A percentile compares a stretch with the other conserved stretches of the same genome.
These are phyloP conservation scores for Epichloe hybrida DNA, from an alignment of 2,329 filamentous ascomycete species.

Conservation along the genomic window DNA sequence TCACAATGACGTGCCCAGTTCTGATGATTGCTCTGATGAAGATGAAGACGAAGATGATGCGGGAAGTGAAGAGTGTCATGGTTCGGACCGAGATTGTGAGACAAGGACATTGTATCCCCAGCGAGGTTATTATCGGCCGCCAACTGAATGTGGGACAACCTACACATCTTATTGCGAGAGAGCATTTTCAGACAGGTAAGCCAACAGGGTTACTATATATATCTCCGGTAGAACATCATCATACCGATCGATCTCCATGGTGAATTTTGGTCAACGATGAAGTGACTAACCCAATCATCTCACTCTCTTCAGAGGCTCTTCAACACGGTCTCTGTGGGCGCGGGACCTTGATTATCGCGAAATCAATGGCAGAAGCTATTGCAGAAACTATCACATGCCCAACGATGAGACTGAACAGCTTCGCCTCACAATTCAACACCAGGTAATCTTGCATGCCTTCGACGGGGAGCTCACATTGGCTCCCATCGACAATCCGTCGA, in stretches of 20 bases:
- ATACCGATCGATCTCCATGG: too few species aligned
- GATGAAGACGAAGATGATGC: too few species aligned
- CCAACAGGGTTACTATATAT: background rate
- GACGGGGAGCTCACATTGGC: slow-evolving; percentile 31
- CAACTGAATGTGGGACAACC: slow-evolving; percentile 22
- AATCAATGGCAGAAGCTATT: slow-evolving; percentile 50
- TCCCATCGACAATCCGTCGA: slow-evolving; percentile 23
- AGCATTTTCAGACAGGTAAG: slow-evolving; percentile 26
- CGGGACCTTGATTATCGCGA: slow-evolving; percentile 41
- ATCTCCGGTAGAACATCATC: too few species aligned
- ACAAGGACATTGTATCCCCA: slow-evolving; percentile 30
- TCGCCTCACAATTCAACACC: slow-evolving; percentile 46
- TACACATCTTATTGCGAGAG: slow-evolving; percentile 17
- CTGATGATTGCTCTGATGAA: slow-evolving; percentile 12
- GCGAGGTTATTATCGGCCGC: slow-evolving; percentile 25
- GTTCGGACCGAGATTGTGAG: slow-evolving; percentile 18
- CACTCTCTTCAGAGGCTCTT: slow-evolving; percentile 20
- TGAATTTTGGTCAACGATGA: background rate
- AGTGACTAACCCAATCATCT: background rate
- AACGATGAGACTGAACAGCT: slow-evolving; percentile 54
- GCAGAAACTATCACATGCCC: slow-evolving; percentile 50
- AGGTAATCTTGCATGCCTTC: slow-evolving; percentile 43
- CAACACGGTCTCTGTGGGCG: slow-evolving; percentile 35
- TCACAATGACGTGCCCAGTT: slow-evolving; percentile 16
- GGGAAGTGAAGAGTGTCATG: slow-evolving; percentile 13